These are phyloP conservation scores for Panellus pusillus DNA, from an alignment of 768 basidiomycete species.

Conservation along the genomic window DNA sequence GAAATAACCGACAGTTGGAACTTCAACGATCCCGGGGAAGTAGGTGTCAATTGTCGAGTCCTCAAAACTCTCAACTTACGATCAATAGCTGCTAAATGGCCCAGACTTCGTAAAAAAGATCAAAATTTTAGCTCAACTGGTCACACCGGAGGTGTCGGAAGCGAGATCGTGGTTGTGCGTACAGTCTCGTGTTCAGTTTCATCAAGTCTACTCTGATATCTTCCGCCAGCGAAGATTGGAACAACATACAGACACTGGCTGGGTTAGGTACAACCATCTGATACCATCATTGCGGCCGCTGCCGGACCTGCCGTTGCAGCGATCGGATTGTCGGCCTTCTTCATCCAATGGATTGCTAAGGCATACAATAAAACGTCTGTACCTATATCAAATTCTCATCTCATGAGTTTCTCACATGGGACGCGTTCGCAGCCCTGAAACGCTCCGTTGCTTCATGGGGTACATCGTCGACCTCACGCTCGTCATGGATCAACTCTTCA, in stretches of 20 bases:
- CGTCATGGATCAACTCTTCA: slow-evolving; percentile 8
- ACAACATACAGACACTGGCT: neutral
- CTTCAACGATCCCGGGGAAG: slow-evolving; percentile 1
- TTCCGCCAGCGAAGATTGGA: neutral
- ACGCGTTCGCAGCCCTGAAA: neutral
- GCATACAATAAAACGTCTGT: neutral
- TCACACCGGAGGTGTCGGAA: slow-evolving; percentile 1
- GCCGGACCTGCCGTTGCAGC: slow-evolving; percentile 1
- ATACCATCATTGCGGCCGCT: neutral
- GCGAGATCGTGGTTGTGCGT: slow-evolving; percentile 3
- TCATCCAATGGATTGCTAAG: neutral
- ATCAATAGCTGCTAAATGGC: neutral
- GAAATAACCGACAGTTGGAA: slow-evolving; percentile 10
- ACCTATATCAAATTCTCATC: neutral
- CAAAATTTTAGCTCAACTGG: slow-evolving; percentile 2
- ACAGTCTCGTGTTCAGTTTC: neutral
- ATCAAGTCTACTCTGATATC: neutral
- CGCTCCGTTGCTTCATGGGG: slow-evolving; percentile 5
- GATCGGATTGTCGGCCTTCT: neutral
- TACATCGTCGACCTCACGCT: slow-evolving; percentile 7
- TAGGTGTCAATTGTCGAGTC: neutral
- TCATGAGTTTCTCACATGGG: neutral
- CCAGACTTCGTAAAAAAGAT: neutral
- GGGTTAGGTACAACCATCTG: neutral
- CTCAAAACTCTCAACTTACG: no score